Base-by-base conservation (phyloP, 345 rosid genomes). In the Gossypium stocksii region DNA sequence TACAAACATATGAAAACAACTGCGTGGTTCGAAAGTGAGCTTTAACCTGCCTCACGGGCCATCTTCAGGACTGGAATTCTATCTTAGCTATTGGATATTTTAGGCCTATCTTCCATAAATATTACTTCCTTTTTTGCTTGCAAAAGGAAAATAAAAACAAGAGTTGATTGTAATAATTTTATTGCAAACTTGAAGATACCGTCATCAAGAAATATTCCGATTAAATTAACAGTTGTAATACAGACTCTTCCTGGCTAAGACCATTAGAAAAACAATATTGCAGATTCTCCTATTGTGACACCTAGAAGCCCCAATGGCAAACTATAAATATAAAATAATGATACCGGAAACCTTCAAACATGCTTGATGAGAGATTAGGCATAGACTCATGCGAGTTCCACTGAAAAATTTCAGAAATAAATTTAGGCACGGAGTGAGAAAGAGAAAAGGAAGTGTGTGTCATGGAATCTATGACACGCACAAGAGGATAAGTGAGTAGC, bases 191-290 rank as follows among this genome's bases (percentile, higher is more conserved):
- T 44, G 54, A 66, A 65, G 90, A 89, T 41, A n/a, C 16, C 64
- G n/a, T 22, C 11, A 10, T 22, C 29, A n/a, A 54, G 15, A 58
- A 4, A 22, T 58, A 58, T 16, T 34, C 13, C 10, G 12, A 34
- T 72, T 29, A 29, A 29, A 29, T 29, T 29, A 89, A 88, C 48
- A 93, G 92, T 75, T 89, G 57, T 77, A 88, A 1, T 81, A 77
- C 92, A 92, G 48, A 17, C 83, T 72, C 82, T 85, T 94, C 88
- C 81, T 13, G 8, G 45, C 23, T 9, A 9, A 63, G 43, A 67
- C 57, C 43, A 67, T 0, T 7, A 67, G 34, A 7, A 67, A 46
- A 66, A 6, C 3, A 46, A 3, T 2, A 7, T 13, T 45, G 71
- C 57, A 48, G 43, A 48, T 48, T 23, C 20, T 23, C 43, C 14